Percentiles rank a stretch among this genome's conserved stretches.
phyloP scores from a whole-genome alignment of 805 yeast genomes.

The Metschnikowia noctiluminum region DNA sequence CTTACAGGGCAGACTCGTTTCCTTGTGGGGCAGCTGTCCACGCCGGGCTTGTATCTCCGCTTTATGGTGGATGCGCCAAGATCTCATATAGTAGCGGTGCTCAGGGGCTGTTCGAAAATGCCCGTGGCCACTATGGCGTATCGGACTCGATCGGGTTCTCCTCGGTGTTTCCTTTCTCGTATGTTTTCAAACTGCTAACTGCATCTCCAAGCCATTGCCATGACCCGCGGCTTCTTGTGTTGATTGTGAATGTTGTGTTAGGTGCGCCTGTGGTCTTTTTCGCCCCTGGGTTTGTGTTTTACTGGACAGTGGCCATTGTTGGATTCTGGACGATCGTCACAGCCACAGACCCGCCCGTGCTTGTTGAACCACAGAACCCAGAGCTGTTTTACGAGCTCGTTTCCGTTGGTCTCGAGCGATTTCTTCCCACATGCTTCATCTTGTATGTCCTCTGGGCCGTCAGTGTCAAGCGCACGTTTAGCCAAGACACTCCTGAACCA shows the following conservation, averaged over 20 bases:
- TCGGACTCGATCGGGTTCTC: constrained; percentile 56
- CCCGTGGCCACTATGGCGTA: constrained; percentile 51
- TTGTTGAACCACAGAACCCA: constrained; percentile 50
- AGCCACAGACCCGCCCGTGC: constrained; percentile 75
- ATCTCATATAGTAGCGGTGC: constrained; percentile 55
- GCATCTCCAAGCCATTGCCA: constrained; percentile 48
- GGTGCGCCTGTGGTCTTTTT: constrained; percentile 61
- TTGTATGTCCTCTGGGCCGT: constrained; percentile 66
- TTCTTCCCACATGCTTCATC: constrained; percentile 72
- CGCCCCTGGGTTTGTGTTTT: constrained; percentile 42
- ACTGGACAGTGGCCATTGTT: constrained; percentile 56
- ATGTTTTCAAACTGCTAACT: constrained; percentile 47
- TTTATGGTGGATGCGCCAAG: constrained; percentile 75
- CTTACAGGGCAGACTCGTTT: constrained; percentile 85
- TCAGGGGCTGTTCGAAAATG: constrained; percentile 41
- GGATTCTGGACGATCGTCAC: constrained; percentile 84
- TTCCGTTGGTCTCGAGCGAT: constrained; percentile 68
- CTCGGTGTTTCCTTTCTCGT: constrained; percentile 75
- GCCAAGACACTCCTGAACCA: constrained; percentile 9
- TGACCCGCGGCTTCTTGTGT: constrained; percentile 63
- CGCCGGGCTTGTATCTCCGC: constrained; percentile 72
- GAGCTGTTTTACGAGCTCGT: constrained; percentile 58
- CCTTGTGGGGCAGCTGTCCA: constrained; percentile 91
- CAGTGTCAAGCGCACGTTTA: constrained; percentile 49
- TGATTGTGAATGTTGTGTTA: constrained; percentile 54